Conservation (phyloP, 148 eudicot genomes). For the Amaranthus hypochondriacus region DNA sequence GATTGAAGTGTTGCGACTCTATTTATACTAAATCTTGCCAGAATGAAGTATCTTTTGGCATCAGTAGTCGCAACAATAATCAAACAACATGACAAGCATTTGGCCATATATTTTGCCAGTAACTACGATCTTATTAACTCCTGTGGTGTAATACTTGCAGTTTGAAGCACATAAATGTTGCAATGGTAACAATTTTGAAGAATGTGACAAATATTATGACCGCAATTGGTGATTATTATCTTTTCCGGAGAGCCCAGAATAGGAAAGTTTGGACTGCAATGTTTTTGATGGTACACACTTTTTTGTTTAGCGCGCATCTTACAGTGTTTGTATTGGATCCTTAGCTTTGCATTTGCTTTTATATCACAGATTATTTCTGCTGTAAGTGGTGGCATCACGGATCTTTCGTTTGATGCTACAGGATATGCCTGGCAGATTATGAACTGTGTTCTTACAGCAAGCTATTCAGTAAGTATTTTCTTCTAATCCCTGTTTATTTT, state of each 20-base stretch:
- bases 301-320: not conserved
- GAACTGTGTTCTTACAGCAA: slow-evolving; percentile 74
- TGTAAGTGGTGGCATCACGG: slow-evolving; percentile 68
- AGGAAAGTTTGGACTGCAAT: slow-evolving; percentile 82
- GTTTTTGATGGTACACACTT: slow-evolving; percentile 65
- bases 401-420: slow-evolving; percentile 54
- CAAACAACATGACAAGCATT: not conserved
- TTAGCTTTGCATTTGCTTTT: not conserved
- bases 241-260: slow-evolving; percentile 70
- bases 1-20: not conserved
- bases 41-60: not conserved
- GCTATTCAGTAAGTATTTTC: slow-evolving; percentile 53
- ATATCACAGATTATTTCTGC: slow-evolving; percentile 69
- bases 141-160: slow-evolving; percentile 41
- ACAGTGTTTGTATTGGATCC: not conserved
- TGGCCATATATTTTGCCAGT: not conserved
- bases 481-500: slow-evolving; percentile 3
- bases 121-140: slow-evolving; percentile 5
- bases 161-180: slow-evolving; percentile 73
- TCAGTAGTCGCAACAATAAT: not conserved
- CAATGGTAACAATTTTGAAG: slow-evolving; percentile 93
- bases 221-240: slow-evolving; percentile 65
- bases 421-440: slow-evolving; percentile 76
- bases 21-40: not conserved
- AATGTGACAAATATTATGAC: slow-evolving; percentile 77